phyloP scores from a whole-genome alignment of 768 basidiomycete species.

The Amanita rubescens region DNA sequence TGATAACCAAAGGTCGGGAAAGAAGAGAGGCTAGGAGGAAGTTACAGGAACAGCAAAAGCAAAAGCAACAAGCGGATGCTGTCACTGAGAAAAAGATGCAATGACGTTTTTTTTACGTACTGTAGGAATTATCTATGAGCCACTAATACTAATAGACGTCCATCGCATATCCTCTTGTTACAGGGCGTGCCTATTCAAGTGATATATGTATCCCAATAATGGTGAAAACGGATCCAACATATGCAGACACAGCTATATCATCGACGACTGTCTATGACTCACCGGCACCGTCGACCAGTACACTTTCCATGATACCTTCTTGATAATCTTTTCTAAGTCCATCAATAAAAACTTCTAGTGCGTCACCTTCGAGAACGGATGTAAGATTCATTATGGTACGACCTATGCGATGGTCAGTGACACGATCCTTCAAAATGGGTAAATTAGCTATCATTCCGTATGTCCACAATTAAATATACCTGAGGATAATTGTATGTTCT shows the following conservation, averaged over 20 bases:
- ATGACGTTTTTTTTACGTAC: not conserved
- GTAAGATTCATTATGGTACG: slow-evolving; percentile 62
- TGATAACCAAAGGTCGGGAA: slow-evolving; percentile 81
- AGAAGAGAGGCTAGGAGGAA: slow-evolving; percentile 43
- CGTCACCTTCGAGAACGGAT: slow-evolving; percentile 61
- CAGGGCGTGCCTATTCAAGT: too few relatives aligned
- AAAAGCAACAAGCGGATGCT: not conserved
- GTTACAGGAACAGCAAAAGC: slow-evolving; percentile 3
- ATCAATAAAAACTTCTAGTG: slow-evolving; percentile 47
- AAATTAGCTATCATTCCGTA: not conserved
- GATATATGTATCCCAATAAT: too few relatives aligned
- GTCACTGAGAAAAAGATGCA: slow-evolving; percentile 3
- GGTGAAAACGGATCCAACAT: not conserved
- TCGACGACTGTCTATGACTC: not conserved
- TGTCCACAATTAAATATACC: slow-evolving; percentile 24
- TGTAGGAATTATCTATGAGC: not conserved
- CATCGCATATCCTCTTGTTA: not conserved
- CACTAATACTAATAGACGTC: not conserved
- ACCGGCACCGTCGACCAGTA: slow-evolving; percentile 22
- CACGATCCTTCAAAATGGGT: slow-evolving; percentile 46
- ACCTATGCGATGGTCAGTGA: slow-evolving; percentile 89
- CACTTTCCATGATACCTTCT: slow-evolving; percentile 48
- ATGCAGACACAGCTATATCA: not conserved
- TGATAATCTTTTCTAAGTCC: slow-evolving; percentile 50
- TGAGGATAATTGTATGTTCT: slow-evolving; percentile 94